Conservation (phyloP, 768 basidiomycete genomes). For the Zangia roseola region DNA sequence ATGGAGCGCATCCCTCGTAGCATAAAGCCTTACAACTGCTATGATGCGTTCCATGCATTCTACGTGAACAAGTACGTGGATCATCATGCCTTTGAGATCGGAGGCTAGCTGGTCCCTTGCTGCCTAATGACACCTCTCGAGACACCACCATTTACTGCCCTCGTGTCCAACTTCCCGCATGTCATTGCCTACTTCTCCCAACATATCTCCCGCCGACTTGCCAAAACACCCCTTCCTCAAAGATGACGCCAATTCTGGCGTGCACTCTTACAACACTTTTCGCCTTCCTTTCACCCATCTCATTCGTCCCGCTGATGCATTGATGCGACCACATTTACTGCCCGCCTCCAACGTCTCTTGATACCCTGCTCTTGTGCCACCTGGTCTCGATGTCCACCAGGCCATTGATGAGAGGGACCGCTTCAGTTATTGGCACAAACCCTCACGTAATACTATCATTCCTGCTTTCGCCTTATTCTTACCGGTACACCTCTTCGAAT, state of each 20-base stretch:
- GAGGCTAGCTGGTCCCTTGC: too few species aligned
- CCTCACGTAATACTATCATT: too few species aligned
- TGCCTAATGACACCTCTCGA: too few species aligned
- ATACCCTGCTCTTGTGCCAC: slow-evolving; percentile 89
- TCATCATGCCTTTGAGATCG: too few species aligned
- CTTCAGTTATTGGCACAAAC: too few species aligned
- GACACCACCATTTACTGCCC: too few species aligned
- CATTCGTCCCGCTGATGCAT: slow-evolving; percentile 59
- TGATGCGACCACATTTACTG: slow-evolving; percentile 62
- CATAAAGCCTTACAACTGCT: slow-evolving; percentile 6
- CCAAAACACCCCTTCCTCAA: slow-evolving; percentile 79
- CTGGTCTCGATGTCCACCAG: slow-evolving; percentile 89
- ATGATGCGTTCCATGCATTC: slow-evolving; percentile 5
- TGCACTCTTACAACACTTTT: slow-evolving; percentile 93
- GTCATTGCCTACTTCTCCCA: too few species aligned
- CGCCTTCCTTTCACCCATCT: slow-evolving; percentile 81
- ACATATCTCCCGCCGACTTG: slow-evolving; percentile 55
- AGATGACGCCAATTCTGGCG: slow-evolving; percentile 72
- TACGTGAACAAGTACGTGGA: slow-evolving; percentile 18
- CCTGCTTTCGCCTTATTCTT: too few species aligned
- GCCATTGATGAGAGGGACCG: slow-evolving; percentile 90
- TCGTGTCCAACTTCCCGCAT: too few species aligned
- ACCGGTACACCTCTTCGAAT: too few species aligned
- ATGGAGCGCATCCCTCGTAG: neutral
- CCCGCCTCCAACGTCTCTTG: slow-evolving; percentile 75